Evolutionary conservation across 2,329 filamentous ascomycete species (phyloP).

Genomic region (Didymella exigua): DNA sequence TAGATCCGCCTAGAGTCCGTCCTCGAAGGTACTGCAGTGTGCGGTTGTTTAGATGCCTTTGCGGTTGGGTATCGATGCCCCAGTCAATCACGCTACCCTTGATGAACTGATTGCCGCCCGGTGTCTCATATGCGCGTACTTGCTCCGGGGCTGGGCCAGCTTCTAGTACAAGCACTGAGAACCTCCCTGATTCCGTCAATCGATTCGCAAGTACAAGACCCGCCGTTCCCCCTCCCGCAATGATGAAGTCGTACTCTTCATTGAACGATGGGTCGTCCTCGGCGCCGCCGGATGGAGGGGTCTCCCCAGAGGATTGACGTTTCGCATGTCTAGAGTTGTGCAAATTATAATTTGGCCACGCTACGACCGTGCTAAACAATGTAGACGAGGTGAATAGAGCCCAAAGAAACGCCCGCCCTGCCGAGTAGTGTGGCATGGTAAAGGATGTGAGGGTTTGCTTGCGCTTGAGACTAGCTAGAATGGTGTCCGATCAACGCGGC

Average conservation of each 20-base stretch:
- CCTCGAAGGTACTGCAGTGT: conserved; percentile 34
- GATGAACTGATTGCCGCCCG: conserved; percentile 37
- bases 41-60: conserved; percentile 29
- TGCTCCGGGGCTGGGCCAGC: conserved; percentile 40
- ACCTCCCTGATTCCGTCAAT: conserved; percentile 28
- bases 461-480: neutral
- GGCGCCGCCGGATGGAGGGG: conserved; percentile 8
- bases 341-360: conserved; percentile 24
- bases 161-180: conserved; percentile 43
- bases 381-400: conserved; percentile 14
- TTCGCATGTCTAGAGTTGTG: conserved; percentile 21
- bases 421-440: conserved; percentile 13
- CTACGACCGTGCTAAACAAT: conserved; percentile 10
- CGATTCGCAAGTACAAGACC: conserved; percentile 35
- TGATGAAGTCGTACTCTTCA: conserved; percentile 29
- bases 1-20: conserved; percentile 40
- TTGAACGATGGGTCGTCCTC: conserved; percentile 17
- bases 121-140: conserved; percentile 35
- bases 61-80: conserved; percentile 34
- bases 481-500: neutral
- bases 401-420: conserved; percentile 7
- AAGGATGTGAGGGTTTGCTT: no score
- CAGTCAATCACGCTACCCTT: conserved; percentile 39
- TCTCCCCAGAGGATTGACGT: conserved; percentile 19
- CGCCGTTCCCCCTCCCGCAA: conserved; percentile 33